Percentiles rank a stretch among this genome's conserved stretches.
phyloP scores from a whole-genome alignment of 352 stramenopile genomes.

The Globisporangium canariense region DNA sequence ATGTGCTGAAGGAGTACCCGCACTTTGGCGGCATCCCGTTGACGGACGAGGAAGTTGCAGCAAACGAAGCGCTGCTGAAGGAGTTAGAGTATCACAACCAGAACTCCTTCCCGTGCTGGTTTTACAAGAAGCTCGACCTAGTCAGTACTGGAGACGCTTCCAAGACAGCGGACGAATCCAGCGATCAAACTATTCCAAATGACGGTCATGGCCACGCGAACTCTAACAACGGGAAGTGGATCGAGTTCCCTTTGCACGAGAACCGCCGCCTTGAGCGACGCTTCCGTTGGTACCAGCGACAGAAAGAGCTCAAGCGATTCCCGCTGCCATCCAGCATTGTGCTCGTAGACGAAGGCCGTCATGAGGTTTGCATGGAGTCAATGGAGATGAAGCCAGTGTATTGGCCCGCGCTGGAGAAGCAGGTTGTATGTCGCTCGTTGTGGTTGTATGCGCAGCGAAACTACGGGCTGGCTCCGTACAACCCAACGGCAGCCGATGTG shows the following conservation, averaged over 20 bases:
- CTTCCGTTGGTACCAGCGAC: conserved; percentile 61
- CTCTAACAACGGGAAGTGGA: conserved; percentile 43
- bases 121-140: conserved; percentile 65
- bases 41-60: conserved; percentile 30
- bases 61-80: conserved; percentile 34
- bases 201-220: conserved; percentile 7
- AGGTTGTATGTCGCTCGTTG: conserved; percentile 62
- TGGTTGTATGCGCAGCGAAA: conserved; percentile 84
- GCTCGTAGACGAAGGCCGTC: conserved; percentile 75
- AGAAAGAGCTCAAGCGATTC: conserved; percentile 33
- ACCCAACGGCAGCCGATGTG: conserved; percentile 36
- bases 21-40: conserved; percentile 48
- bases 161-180: conserved; percentile 1
- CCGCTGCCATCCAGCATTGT: conserved; percentile 57
- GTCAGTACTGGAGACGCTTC: neutral
- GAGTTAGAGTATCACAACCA: conserved; percentile 52
- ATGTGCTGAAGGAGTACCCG: conserved; percentile 57
- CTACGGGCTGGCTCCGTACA: conserved; percentile 79
- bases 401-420: conserved; percentile 66
- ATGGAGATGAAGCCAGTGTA: conserved; percentile 84
- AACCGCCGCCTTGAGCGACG: conserved; percentile 63
- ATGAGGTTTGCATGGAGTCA: conserved; percentile 73
- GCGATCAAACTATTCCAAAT: neutral
- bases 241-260: conserved; percentile 76
- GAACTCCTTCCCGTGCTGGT: conserved; percentile 76